Evolutionary conservation across 1,284 basidiomycete species (phyloP).

Genomic region (Ustilago esculenta): DNA sequence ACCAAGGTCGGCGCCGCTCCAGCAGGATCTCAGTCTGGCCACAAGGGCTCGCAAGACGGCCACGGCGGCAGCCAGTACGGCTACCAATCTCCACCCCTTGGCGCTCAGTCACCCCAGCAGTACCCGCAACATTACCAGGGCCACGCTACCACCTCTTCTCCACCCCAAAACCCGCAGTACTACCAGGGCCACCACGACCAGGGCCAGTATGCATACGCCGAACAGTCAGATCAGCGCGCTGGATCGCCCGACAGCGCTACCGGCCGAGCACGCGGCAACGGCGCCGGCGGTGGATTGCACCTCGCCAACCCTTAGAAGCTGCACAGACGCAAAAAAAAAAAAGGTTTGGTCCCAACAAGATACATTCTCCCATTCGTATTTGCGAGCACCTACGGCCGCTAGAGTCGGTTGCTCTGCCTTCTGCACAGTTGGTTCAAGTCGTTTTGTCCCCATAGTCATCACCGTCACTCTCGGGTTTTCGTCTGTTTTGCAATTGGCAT

Average conservation of each 20-base stretch:
- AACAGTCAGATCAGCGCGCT: constrained; percentile 15
- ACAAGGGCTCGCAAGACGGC: constrained; percentile 30
- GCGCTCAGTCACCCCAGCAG: constrained; percentile 24
- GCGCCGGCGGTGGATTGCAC: constrained; percentile 23
- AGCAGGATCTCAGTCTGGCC: constrained; percentile 2
- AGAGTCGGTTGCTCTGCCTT: no score
- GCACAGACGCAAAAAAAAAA: no score
- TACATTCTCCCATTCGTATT: no score
- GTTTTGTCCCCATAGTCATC: no score
- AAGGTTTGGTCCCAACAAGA: no score
- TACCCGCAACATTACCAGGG: constrained; percentile 33
- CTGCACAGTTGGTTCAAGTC: no score
- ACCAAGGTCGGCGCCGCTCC: constrained; percentile 27
- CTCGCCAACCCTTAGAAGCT: constrained; percentile 46
- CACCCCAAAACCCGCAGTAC: background rate
- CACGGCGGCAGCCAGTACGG: constrained; percentile 33
- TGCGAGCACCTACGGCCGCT: no score
- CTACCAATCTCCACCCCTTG: constrained; percentile 24
- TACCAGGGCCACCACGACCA: constrained; percentile 8
- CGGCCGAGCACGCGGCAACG: background rate
- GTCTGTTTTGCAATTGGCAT: no score
- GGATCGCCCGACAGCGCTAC: constrained; percentile 26
- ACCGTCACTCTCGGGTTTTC: no score
- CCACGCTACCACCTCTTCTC: no score
- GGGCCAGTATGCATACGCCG: constrained; percentile 7